Conservation (phyloP, 306 rosid species). For the Cucumis sativus region Cucumber_9930_V3 NC_026657.2:14858501-14859000, state of each 20-base stretch:
- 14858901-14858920: not conserved
- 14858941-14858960: not conserved
- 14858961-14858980: not conserved
- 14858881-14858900: not conserved
- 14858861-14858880: not conserved
- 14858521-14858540: not conserved
- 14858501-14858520: too few relatives aligned
- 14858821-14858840: not conserved
- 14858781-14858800: not conserved
- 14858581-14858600: not conserved
- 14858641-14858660: not conserved
- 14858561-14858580: not conserved
- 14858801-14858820: not conserved
- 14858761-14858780: not conserved
- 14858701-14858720: not conserved
- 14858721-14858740: not conserved
- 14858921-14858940: not conserved
- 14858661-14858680: not conserved
- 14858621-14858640: not conserved
- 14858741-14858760: too few relatives aligned
- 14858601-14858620: not conserved
- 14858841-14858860: not conserved
- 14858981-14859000: too few relatives aligned
- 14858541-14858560: conserved; percentile 3
- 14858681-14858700: not conserved